A percentile compares a stretch with the other conserved stretches of the same genome.
Evolutionary conservation across 1,139 yeast genomes (phyloP).

Genomic region (Nakaseomyces delphensis): DNA sequence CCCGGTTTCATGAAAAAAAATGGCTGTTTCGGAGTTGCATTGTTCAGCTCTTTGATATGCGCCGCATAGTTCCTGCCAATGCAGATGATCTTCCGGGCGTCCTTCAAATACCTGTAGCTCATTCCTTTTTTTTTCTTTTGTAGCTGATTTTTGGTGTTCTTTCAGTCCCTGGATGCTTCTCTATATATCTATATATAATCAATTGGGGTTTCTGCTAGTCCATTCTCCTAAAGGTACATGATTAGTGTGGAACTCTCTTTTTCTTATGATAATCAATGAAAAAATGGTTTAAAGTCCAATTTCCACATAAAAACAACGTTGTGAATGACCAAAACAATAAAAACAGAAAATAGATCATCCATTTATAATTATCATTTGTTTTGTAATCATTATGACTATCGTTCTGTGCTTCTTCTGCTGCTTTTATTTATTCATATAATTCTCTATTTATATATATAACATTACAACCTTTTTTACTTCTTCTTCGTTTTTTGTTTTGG

Average conservation of each 20-base stretch:
- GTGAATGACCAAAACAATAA: conserved; percentile 1
- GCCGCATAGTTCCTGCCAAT: conserved; percentile 96
- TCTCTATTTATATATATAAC: background rate
- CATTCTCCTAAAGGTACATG: too few relatives aligned
- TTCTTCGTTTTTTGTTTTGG: too few relatives aligned
- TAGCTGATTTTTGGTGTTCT: background rate
- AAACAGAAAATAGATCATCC: too few relatives aligned
- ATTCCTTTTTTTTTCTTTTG: conserved; percentile 9
- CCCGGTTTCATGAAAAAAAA: conserved; percentile 87
- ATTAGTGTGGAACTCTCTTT: too few relatives aligned
- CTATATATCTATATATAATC: too few relatives aligned
- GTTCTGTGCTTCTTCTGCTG: too few relatives aligned
- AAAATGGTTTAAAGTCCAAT: too few relatives aligned
- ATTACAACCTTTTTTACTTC: background rate
- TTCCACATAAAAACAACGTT: background rate
- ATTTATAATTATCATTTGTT: background rate
- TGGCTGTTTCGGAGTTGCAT: conserved; percentile 70
- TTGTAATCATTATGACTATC: too few relatives aligned
- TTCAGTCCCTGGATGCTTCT: background rate
- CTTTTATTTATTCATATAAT: too few relatives aligned
- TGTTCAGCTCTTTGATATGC: conserved; percentile 83
- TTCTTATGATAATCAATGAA: too few relatives aligned
- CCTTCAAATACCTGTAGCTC: conserved; percentile 48
- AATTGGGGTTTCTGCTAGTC: too few relatives aligned
- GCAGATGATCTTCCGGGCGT: conserved; percentile 77